Evolutionary conservation across 495 filamentous ascomycete genomes (phyloP).

Genomic region (Aspergillus saccharolyticus): DNA sequence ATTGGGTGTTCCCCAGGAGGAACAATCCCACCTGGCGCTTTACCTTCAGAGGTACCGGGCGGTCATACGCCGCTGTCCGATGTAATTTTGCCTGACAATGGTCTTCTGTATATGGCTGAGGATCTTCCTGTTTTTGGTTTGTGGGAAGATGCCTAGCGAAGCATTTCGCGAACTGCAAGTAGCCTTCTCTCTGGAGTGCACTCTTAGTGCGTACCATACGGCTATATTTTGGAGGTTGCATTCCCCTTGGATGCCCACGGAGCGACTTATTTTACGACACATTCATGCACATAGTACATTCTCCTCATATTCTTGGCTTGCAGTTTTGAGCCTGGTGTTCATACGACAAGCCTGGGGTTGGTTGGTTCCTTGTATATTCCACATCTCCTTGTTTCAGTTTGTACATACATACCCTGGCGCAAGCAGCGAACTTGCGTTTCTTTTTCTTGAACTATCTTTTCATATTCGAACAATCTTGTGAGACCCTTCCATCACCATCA

Average conservation of each 20-base stretch:
- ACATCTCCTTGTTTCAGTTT: background rate
- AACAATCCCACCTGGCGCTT: slow-evolving; percentile 24
- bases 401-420: background rate
- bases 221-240: no score
- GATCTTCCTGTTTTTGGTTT: slow-evolving; percentile 36
- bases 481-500: no score
- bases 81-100: slow-evolving; percentile 38
- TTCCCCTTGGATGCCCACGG: no score
- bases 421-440: background rate
- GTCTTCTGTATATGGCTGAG: slow-evolving; percentile 38
- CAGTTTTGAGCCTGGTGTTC: background rate
- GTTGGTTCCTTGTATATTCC: background rate
- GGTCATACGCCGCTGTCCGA: slow-evolving; percentile 38
- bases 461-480: background rate
- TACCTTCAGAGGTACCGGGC: slow-evolving; percentile 7
- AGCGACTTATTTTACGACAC: background rate
- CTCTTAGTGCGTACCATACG: no score
- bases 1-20: slow-evolving; percentile 38
- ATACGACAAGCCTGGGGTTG: background rate
- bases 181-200: no score
- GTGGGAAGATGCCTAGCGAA: slow-evolving; percentile 32
- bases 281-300: background rate
- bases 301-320: background rate
- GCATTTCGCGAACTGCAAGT: no score
- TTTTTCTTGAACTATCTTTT: background rate